Conservation (phyloP, 1,284 basidiomycete genomes). For the Cryptococcus amylolentus region DNA sequence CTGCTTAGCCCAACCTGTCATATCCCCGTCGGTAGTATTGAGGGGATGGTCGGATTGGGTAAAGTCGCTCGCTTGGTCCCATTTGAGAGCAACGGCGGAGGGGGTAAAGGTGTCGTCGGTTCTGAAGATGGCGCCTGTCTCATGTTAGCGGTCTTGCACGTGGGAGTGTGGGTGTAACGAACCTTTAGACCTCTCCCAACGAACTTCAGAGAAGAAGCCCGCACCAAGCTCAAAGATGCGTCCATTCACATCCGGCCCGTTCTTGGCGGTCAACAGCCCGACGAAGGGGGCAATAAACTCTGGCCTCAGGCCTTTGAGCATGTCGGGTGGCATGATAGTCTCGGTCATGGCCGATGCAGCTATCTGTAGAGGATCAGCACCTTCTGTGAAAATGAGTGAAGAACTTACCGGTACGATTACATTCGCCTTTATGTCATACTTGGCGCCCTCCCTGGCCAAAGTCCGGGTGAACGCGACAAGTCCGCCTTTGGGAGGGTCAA, state of each 20-base stretch:
- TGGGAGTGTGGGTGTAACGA: slow-evolving; percentile 3
- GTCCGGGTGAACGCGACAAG: slow-evolving; percentile 88
- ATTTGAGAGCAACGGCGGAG: slow-evolving; percentile 82
- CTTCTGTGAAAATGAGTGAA: background rate
- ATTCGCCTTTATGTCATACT: slow-evolving; percentile 86
- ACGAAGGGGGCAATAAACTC: slow-evolving; percentile 93
- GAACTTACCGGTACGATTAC: slow-evolving; percentile 79
- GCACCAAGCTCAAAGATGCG: slow-evolving; percentile 92
- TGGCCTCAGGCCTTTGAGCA: slow-evolving; percentile 89
- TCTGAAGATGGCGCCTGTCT: slow-evolving; percentile 70
- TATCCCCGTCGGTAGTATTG: slow-evolving; percentile 66
- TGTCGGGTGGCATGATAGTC: slow-evolving; percentile 94
- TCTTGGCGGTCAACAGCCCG: slow-evolving; percentile 55
- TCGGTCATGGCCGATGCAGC: slow-evolving; percentile 93
- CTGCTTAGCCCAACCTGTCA: slow-evolving; percentile 58
- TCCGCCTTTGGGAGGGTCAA: slow-evolving; percentile 59
- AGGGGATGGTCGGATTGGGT: slow-evolving; percentile 68
- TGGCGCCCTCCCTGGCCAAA: slow-evolving; percentile 81
- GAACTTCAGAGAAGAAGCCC: slow-evolving; percentile 85
- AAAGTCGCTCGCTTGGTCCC: slow-evolving; percentile 80
- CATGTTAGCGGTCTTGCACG: background rate
- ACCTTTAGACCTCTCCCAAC: slow-evolving; percentile 87
- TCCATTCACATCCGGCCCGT: slow-evolving; percentile 73
- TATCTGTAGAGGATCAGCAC: slow-evolving; percentile 54
- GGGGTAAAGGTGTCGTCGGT: slow-evolving; percentile 89